phyloP scores from a whole-genome alignment of 495 filamentous ascomycete species.

The Neurospora tetrasperma region DNA sequence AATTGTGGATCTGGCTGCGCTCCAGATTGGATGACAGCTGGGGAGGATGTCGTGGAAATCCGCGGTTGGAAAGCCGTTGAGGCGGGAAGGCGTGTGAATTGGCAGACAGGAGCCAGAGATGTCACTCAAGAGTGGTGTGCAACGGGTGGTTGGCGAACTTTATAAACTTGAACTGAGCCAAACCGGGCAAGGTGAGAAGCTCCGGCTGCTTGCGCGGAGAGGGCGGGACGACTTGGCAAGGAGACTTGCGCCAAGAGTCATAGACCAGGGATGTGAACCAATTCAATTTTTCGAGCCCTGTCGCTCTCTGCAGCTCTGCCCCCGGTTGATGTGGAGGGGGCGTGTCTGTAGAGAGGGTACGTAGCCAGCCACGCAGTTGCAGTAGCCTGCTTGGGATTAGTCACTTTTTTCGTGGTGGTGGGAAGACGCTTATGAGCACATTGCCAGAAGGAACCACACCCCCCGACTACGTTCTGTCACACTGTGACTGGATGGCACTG shows the following conservation, averaged over 20 bases:
- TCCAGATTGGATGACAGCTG: slow-evolving; percentile 20
- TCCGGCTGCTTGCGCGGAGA: neutral
- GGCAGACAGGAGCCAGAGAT: slow-evolving; percentile 16
- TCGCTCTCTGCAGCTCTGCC: slow-evolving; percentile 2
- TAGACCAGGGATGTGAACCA: neutral
- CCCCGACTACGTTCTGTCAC: slow-evolving; percentile 3
- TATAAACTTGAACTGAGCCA: slow-evolving; percentile 5
- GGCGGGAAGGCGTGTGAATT: slow-evolving; percentile 4
- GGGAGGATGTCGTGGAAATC: slow-evolving; percentile 14
- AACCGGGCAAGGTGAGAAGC: slow-evolving; percentile 8
- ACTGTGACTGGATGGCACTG: neutral
- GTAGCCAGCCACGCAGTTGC: neutral
- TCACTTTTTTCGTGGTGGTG: slow-evolving; percentile 4
- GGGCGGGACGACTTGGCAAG: slow-evolving; percentile 8
- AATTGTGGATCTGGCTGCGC: slow-evolving; percentile 18
- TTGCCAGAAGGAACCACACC: slow-evolving; percentile 6
- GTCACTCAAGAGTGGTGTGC: slow-evolving; percentile 10
- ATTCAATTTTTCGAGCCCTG: slow-evolving; percentile 7
- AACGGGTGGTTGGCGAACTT: slow-evolving; percentile 13
- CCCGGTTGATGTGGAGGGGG: slow-evolving; percentile 8
- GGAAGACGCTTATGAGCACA: slow-evolving; percentile 7
- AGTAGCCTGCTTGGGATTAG: slow-evolving; percentile 9
- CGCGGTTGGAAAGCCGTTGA: slow-evolving; percentile 3
- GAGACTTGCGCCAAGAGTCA: neutral
- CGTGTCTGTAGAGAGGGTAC: slow-evolving; percentile 1